Percentiles rank a stretch among this genome's conserved stretches.
Conservation (phyloP, 441 rosid genomes). For the Mallotus repandus region DNA sequence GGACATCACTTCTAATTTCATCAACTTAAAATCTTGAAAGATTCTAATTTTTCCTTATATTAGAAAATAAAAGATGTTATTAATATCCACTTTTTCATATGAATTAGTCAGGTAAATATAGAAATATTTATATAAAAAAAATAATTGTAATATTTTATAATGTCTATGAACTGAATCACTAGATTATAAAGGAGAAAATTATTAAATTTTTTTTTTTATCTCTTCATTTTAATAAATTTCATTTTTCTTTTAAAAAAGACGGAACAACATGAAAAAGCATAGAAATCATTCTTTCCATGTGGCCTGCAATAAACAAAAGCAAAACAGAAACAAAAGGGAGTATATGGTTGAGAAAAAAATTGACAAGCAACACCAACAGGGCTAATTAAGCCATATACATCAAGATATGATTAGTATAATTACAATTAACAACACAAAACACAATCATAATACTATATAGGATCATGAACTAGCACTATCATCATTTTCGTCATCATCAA, state of each 20-base stretch:
- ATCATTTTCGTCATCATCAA: slow-evolving; percentile 21
- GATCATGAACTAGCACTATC: background rate
- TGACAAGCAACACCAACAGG: background rate
- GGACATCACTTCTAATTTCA: slow-evolving; percentile 19
- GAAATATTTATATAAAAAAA: too few species aligned
- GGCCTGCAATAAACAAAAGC: slow-evolving; percentile 1
- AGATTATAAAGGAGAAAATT: too few species aligned
- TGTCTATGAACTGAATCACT: too few species aligned
- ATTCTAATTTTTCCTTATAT: background rate
- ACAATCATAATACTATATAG: background rate
- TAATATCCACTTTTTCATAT: too few species aligned
- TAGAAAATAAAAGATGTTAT: background rate
- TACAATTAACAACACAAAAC: background rate
- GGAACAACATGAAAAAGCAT: background rate
- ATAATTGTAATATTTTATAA: too few species aligned
- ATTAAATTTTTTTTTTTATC: too few species aligned
- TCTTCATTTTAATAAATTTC: background rate
- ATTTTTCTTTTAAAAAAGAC: background rate
- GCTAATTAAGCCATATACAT: background rate
- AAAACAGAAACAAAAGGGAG: background rate
- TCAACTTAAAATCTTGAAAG: background rate
- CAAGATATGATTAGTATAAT: background rate
- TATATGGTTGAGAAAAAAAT: background rate
- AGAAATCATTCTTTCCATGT: background rate
- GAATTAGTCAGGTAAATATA: too few species aligned